Base-by-base conservation (phyloP, 768 basidiomycete species). In the Tremella yokohamensis region DNA sequence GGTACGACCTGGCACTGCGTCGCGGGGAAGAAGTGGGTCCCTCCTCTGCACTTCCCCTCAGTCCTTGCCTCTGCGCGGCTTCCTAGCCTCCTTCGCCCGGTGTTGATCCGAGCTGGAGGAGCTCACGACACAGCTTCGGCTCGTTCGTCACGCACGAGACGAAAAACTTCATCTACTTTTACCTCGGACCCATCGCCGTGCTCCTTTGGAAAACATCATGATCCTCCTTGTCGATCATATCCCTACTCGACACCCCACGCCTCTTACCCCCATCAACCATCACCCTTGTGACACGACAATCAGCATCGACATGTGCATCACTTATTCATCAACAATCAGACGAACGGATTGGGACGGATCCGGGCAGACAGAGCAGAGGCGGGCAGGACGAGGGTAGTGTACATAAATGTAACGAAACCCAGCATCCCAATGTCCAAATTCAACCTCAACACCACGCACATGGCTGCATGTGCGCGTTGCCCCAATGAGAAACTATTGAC, bases 151-250 rank as follows among this genome's bases (percentile, higher is more conserved):
- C 93, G 45, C 93, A 96, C 73, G 93, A 97, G 83, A 94, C 91
- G 64, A 93, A 92, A 78, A 88, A 96, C 76, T 98, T 98, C 80
- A 92, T 98, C 80, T 98, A 98, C 83, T 94, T 94, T 80, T 97
- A 94, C 81, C 82, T 98, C 75, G 91, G 90, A 56, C 80, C 86
- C 37, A 85, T 93, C 69, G 93, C 93, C 60, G 85, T 97, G 79
- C 86, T 97, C 77, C 69, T 78, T 25, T 78, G 77, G 77, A 78
- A 78, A 62, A 75, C 74, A 2, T 75, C 75, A 39, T 77, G 61
- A 40, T 3, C 12, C 34, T 22, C 25, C 42, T 9, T 12, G 16
- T 19, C 48, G 7, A 18, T 19, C 13, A 22, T 49, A 38, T 1
- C 25, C 1, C 39, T 3, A 8, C 56, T n/a, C 24, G 6, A 11